phyloP scores from a whole-genome alignment of 192 early-diverging fungal species.

The Podila horticola region DNA sequence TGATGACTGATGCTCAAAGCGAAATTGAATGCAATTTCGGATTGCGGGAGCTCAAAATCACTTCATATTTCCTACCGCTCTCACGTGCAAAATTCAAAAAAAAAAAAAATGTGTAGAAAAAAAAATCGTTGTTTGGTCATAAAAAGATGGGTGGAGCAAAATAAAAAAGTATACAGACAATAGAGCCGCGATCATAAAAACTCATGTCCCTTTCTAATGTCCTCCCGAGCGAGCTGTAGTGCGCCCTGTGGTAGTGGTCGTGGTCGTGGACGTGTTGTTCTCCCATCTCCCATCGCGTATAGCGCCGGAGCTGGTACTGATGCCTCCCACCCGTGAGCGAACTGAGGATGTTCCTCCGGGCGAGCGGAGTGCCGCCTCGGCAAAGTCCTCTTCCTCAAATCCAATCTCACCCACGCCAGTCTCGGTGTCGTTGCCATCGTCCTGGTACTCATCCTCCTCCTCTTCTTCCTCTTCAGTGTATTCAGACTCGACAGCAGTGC shows the following conservation, averaged over 20 bases:
- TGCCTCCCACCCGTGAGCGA: conserved; percentile 15
- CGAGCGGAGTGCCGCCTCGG: conserved; percentile 35
- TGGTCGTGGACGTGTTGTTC: neutral
- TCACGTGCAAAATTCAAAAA: neutral
- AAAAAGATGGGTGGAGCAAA: neutral
- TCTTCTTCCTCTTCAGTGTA: conserved; percentile 49
- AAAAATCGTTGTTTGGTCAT: neutral
- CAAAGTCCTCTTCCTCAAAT: conserved; percentile 45
- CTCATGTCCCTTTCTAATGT: neutral
- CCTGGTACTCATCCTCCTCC: conserved; percentile 9
- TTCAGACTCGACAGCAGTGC: conserved; percentile 45
- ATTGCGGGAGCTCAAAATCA: neutral
- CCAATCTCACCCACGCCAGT: conserved; percentile 26
- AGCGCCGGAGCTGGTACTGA: conserved; percentile 12
- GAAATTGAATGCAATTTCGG: neutral
- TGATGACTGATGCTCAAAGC: neutral
- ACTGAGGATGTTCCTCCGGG: conserved; percentile 3
- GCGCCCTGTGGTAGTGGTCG: neutral
- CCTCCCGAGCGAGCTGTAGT: neutral
- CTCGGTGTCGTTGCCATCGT: conserved; percentile 33
- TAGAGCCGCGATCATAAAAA: neutral
- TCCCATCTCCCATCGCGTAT: conserved; percentile 7
- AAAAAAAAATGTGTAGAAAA: neutral
- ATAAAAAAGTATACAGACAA: neutral
- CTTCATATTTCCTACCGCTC: neutral